Evolutionary conservation across 1,284 basidiomycete genomes (phyloP).

Genomic region (Hymenochaete sp.): DNA sequence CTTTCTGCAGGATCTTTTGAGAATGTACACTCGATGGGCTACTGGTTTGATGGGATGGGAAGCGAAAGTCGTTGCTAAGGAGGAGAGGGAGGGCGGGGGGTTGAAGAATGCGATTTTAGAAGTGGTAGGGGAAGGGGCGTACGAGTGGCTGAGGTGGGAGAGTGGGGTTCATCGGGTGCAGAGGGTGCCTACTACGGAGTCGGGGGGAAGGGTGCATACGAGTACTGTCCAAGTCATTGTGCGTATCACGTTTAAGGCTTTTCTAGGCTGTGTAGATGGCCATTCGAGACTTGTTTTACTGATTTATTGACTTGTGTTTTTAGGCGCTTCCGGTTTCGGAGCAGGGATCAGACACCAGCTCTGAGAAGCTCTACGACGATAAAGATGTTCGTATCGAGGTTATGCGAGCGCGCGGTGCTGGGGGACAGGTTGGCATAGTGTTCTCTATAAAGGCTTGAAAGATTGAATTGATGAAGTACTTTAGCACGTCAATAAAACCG

Average conservation of each 20-base stretch:
- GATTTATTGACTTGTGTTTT: not conserved
- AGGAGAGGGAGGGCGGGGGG: slow-evolving; percentile 53
- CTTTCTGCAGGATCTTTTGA: slow-evolving; percentile 71
- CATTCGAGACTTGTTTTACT: slow-evolving; percentile 1
- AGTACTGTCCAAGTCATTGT: slow-evolving; percentile 88
- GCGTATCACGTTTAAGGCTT: slow-evolving; percentile 29
- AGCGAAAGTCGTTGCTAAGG: slow-evolving; percentile 44
- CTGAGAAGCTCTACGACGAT: slow-evolving; percentile 61
- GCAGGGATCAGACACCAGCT: slow-evolving; percentile 35
- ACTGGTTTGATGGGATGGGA: slow-evolving; percentile 45
- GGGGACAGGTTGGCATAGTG: no score
- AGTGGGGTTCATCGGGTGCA: slow-evolving; percentile 96
- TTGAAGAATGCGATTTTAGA: slow-evolving; percentile 81
- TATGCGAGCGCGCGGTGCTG: slow-evolving; percentile 92
- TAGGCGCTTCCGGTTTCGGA: slow-evolving; percentile 77
- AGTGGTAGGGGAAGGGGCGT: slow-evolving; percentile 70
- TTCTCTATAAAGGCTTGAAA: no score
- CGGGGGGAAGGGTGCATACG: slow-evolving; percentile 83
- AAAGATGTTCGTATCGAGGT: slow-evolving; percentile 88
- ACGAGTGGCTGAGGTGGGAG: slow-evolving; percentile 79
- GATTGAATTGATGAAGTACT: no score
- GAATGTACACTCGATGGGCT: slow-evolving; percentile 79
- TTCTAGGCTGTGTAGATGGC: no score
- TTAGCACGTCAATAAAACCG: slow-evolving; percentile 97
- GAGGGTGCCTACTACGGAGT: slow-evolving; percentile 85